These are phyloP conservation scores for Scytalidium lignicola DNA, from an alignment of 2,329 filamentous ascomycete species.

Conservation along the genomic window DNA sequence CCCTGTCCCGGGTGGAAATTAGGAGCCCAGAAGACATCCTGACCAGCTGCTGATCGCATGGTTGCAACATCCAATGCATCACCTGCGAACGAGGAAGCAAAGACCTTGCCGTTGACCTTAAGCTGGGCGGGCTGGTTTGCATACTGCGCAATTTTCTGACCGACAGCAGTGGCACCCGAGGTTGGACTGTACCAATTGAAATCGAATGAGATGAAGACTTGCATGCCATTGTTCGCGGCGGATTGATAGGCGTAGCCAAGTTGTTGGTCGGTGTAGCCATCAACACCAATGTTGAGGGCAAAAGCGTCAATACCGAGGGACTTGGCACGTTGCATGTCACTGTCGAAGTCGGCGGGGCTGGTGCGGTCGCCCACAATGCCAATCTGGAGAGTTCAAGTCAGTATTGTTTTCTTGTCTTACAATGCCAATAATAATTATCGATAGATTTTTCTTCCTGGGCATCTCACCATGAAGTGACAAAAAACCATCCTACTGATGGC, in stretches of 20 bases:
- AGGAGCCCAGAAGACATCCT: constrained; percentile 17
- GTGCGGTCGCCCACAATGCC: constrained; percentile 15
- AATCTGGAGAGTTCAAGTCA: constrained; percentile 6
- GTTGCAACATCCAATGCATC: constrained; percentile 36
- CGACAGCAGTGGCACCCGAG: constrained; percentile 15
- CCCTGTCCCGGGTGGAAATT: constrained; percentile 17
- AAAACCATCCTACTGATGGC: constrained; percentile 11
- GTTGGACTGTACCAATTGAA: constrained; percentile 16
- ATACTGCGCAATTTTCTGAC: constrained; percentile 22
- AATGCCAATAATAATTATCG: background rate
- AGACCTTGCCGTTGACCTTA: constrained; percentile 26
- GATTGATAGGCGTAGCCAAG: constrained; percentile 25
- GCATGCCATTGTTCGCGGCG: constrained; percentile 22
- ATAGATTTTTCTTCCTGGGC: too few species aligned
- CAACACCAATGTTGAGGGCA: constrained; percentile 28
- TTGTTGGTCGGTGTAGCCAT: constrained; percentile 24
- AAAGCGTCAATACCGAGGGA: constrained; percentile 30
- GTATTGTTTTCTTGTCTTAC: background rate
- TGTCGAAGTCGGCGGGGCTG: constrained; percentile 13
- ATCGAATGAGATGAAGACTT: constrained; percentile 30
- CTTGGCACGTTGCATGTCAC: constrained; percentile 18
- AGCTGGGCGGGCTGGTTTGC: constrained; percentile 29
- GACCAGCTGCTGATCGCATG: constrained; percentile 29
- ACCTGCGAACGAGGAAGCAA: constrained; percentile 46
- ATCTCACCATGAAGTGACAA: constrained; percentile 16